Conservation (phyloP, 306 rosid species). For the Cicer judaicum region DNA sequence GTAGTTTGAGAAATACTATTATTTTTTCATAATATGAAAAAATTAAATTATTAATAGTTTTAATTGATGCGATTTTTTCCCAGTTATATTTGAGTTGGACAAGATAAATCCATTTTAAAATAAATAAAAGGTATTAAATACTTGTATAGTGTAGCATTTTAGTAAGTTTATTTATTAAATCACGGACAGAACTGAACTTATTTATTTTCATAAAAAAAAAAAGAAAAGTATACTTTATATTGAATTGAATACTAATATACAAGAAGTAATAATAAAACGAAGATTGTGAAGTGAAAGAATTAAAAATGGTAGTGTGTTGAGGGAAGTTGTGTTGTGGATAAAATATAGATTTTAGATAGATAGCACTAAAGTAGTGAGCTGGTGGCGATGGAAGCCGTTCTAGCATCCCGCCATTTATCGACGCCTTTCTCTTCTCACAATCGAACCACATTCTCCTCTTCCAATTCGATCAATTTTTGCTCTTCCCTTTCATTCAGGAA, state of each 20-base stretch:
- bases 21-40: too few species aligned
- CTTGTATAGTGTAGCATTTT: not conserved
- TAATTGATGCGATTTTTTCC: too few species aligned
- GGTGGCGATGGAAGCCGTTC: constrained; percentile 74
- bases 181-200: not conserved
- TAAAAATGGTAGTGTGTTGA: not conserved
- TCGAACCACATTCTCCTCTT: constrained; percentile 32
- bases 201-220: too few species aligned
- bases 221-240: too few species aligned
- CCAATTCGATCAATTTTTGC: constrained; percentile 48
- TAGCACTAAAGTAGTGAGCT: not conserved
- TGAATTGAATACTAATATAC: too few species aligned
- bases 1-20: too few species aligned
- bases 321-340: constrained; percentile 53
- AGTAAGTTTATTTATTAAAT: not conserved
- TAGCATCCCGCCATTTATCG: constrained; percentile 74
- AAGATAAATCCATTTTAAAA: not conserved
- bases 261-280: too few species aligned
- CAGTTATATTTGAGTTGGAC: too few species aligned
- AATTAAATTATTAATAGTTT: too few species aligned
- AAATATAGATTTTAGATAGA: constrained; percentile 7
- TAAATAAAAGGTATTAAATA: not conserved
- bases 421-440: constrained; percentile 49
- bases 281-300: not conserved
- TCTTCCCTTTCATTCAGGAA: constrained; percentile 71